Evolutionary conservation across 2,329 filamentous ascomycete species (phyloP), one percentile per base, ranked within the genome.

Genomic region (Claviceps maximensis): DNA sequence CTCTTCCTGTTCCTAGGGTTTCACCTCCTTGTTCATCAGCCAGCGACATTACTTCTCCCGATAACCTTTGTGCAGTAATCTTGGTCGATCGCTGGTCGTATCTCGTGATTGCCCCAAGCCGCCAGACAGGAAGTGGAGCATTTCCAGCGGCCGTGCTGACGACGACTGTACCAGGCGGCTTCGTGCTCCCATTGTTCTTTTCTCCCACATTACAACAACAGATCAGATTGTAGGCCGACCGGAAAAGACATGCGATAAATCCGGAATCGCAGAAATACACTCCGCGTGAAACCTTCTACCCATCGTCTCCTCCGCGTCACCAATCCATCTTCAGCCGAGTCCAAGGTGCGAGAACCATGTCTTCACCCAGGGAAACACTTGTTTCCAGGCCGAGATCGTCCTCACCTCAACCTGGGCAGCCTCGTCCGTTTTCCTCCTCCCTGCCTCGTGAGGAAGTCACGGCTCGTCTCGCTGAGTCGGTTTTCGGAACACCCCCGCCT

Each of bases 401-500:
- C 1, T 79, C 78, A 31, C 72, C 75, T 6, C 65, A 69, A 41
- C 74, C 76, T 13, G 65, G 69, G 47, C 70, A 69, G 40, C 63
- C 71, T 54, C 73, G 73, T 40, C 73, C 70, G 12, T 73, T 71
- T 56, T 72, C 74, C 54, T 73, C 74, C 49, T 79, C 79, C 9
- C 62, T 77, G 27, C 78, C 78, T 45, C 76, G 81, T 65, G 78
- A 76, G 50, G 74, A 81, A 57, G 71, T 77, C 48, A 84, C 77
- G 50, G 81, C 81, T 54, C 75, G 80, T 57, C 73, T 84, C 51
- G 79, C 78, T 47, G 78, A 78, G 29, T 80, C 79, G 33, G 69
- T 80, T 21, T 72, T 73, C 31, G 68, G 71, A 47, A 63, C 65
- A 49, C 65, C 69, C 23, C 65, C 66, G 53, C 70, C 73, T 23